phyloP scores from a whole-genome alignment of 495 filamentous ascomycete genomes.

The Aspergillus wentii region DNA sequence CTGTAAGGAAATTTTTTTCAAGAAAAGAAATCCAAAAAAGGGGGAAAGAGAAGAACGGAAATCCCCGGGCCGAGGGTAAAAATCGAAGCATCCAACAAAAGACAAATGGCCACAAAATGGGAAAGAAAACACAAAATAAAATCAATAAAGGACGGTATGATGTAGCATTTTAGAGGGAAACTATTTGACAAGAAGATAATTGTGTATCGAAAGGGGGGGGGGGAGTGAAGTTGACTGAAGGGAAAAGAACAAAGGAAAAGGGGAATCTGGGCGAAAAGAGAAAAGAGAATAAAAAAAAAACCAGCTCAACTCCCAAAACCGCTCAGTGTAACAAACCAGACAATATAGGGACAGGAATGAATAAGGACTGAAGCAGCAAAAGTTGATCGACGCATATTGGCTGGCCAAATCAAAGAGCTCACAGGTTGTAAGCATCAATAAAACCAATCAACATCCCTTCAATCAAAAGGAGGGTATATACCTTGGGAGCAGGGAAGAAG shows the following conservation, averaged over 20 bases:
- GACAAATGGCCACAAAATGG: no score
- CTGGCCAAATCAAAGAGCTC: conserved; percentile 1
- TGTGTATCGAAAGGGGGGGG: neutral
- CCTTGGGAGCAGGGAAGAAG: conserved; percentile 3
- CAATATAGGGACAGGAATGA: conserved; percentile 9
- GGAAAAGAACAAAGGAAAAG: conserved; percentile 2
- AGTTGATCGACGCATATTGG: neutral
- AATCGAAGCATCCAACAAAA: no score
- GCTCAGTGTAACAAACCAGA: conserved; percentile 9
- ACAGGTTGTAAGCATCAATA: no score
- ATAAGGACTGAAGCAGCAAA: conserved; percentile 5
- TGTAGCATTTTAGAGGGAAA: conserved; percentile 2
- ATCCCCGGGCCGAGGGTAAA: no score
- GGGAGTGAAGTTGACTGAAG: conserved; percentile 1
- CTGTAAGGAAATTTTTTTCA: no score
- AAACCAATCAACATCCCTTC: conserved; percentile 2
- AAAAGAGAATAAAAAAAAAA: conserved; percentile 6
- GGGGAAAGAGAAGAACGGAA: no score
- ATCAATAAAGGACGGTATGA: no score
- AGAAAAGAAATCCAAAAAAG: no score
- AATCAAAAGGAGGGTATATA: conserved; percentile 7
- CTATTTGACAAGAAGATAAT: conserved; percentile 8
- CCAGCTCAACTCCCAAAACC: conserved; percentile 6
- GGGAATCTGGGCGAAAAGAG: conserved; percentile 6
- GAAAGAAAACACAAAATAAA: neutral